Evolutionary conservation across 257 asterid species (phyloP).

Genomic region (Solanum paucissectum): DNA sequence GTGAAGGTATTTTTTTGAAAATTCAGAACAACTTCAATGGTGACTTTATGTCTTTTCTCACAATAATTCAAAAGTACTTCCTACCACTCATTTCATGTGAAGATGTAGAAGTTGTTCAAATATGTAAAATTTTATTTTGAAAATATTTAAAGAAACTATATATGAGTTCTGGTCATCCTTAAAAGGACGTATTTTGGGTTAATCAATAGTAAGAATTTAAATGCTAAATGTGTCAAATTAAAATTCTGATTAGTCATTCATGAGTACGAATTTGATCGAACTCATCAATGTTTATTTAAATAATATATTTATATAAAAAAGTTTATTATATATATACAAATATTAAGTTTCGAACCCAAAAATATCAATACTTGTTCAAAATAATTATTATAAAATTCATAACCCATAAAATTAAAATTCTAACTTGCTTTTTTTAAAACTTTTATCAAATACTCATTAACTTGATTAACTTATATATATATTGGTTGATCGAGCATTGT

Average conservation of each 20-base stretch:
- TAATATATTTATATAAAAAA: too few relatives aligned
- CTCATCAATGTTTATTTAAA: too few relatives aligned
- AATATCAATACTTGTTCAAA: too few relatives aligned
- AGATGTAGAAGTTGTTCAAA: neutral
- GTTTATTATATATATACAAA: too few relatives aligned
- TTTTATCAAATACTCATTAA: neutral
- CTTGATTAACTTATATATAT: too few relatives aligned
- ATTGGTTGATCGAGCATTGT: neutral
- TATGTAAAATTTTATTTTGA: neutral
- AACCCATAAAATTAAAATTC: too few relatives aligned
- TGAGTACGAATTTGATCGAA: too few relatives aligned
- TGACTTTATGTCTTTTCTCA: too few relatives aligned
- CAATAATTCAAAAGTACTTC: neutral
- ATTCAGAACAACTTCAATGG: too few relatives aligned
- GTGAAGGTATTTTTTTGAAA: too few relatives aligned
- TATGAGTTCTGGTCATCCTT: neutral
- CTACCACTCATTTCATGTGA: neutral
- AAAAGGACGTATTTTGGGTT: neutral
- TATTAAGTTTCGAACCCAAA: too few relatives aligned
- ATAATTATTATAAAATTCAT: too few relatives aligned
- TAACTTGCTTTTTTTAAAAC: neutral
- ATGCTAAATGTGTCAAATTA: neutral
- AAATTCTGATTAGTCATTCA: neutral
- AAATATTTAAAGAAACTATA: neutral
- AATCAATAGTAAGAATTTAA: neutral